Evolutionary conservation across 805 yeast genomes (phyloP).

Genomic region (Myxozyma lipomycoides): DNA sequence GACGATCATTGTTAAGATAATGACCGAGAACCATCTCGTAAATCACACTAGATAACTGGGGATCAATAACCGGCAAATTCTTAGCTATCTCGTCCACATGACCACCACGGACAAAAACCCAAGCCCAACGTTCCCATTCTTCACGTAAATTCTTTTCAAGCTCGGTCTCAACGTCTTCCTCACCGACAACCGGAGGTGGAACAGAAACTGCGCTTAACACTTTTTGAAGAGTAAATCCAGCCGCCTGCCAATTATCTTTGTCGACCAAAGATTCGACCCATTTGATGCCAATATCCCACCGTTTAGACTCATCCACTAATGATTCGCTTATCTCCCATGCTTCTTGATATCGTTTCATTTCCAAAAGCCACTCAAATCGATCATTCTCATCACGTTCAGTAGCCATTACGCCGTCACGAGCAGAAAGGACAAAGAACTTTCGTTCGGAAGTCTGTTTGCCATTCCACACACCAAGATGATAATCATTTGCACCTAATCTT

Average conservation of each 20-base stretch:
- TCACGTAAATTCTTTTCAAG: slow-evolving; percentile 31
- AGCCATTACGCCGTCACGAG: slow-evolving; percentile 76
- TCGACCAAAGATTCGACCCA: slow-evolving; percentile 42
- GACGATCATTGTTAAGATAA: slow-evolving; percentile 43
- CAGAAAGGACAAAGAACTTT: slow-evolving; percentile 66
- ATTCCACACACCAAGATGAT: slow-evolving; percentile 55
- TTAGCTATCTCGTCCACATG: slow-evolving; percentile 48
- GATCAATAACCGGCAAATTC: slow-evolving; percentile 53
- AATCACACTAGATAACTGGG: slow-evolving; percentile 36
- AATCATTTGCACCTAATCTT: slow-evolving; percentile 73
- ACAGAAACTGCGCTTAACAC: slow-evolving; percentile 31
- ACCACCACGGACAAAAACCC: slow-evolving; percentile 47
- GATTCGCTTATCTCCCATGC: slow-evolving; percentile 78
- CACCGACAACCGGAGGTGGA: slow-evolving; percentile 5
- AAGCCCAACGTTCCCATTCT: slow-evolving; percentile 66
- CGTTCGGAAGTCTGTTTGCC: slow-evolving; percentile 28
- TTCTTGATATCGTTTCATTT: slow-evolving; percentile 49
- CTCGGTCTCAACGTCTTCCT: slow-evolving; percentile 30
- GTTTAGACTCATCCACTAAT: slow-evolving; percentile 47
- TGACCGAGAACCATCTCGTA: slow-evolving; percentile 50
- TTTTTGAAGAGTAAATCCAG: slow-evolving; percentile 48
- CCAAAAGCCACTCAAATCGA: slow-evolving; percentile 66
- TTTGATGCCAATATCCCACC: slow-evolving; percentile 58
- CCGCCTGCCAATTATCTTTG: slow-evolving; percentile 51
- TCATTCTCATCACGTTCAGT: slow-evolving; percentile 67